Evolutionary conservation across 768 basidiomycete species (phyloP), one percentile per base, ranked within the genome.

Genomic region (Melanogaster broomeanus): DNA sequence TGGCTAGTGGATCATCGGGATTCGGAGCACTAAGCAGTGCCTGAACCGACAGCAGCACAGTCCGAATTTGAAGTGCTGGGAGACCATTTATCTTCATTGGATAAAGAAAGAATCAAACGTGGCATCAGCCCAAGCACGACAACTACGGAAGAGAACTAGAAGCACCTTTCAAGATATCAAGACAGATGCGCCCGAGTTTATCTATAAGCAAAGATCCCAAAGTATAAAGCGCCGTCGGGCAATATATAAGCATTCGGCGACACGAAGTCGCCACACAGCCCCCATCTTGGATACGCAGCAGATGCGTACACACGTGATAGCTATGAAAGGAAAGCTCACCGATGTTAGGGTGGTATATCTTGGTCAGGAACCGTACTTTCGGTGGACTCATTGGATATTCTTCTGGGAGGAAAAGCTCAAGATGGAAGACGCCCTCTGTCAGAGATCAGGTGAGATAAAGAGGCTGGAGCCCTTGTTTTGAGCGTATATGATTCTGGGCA

Each of bases 371-470:
- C 59, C 96, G 81, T 51, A 99, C 97, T 74, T 99, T 99, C 21
- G 97, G 97, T 0, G 97, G 96, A 44, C 89, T 90, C 97, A 99
- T 99, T 1, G 97, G 97, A 73, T 99, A 99, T 71, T 98, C 97
- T 72, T 98, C 97, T 4, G 97, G 97, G 24, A 99, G 77, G 76
- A 98, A 99, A 39, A 99, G 78, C 72, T 99, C 97, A n/a, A 98
- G 80, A 62, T 87, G 89, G 76, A 98, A 98, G 18, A 90, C 77
- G 19, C 96, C 97, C 61, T 87, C 95, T 97, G 52, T 34, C 4
- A 15, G 16, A n/a, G 10, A 4, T 21, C 12, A 42, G 16, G 5
- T 31, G 31, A 15, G 12, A 31, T 31, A 13, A 12, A 31, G 31
- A 31, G 13, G 31, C 6, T 13, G 31, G 9, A 31, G 28, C 28